Evolutionary conservation across 371 early-diverging fungal genomes (phyloP), one percentile per base, ranked within the genome.

Genomic region (Haplosporangium sp.): DNA sequence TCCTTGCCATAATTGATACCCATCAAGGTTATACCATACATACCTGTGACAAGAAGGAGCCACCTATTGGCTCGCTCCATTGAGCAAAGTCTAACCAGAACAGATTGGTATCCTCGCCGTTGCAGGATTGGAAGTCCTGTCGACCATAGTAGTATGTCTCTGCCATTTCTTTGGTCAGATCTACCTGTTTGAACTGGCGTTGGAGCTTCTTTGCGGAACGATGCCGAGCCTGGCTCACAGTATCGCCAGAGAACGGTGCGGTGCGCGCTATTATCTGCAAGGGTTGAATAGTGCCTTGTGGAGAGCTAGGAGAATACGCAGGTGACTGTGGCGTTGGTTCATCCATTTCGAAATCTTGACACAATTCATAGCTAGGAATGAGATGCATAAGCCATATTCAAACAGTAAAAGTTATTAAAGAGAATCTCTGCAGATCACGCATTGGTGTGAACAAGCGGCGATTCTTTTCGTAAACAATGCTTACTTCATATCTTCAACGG

Each of bases 51-150:
- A 84, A 59, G 69, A 86, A 84, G 9, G 61, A 70, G 8, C 64
- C 55, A 5, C 56, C 51, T 6, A 54, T 37, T 21, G 55, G 60
- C 4, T 71, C 69, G 20, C 69, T 61, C 79, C 79, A 73, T 45
- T 74, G 64, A 20, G 84, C 55, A 16, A 82, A 82, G 51, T 87
- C 86, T 46, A 86, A 65, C 89, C 88, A 89, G 54, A 87, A 87
- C 47, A 69, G 62, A 42, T 83, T 84, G 36, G 76, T 55, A 8
- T 57, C 47, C 5, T 67, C 58, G 5, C 11, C 36, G 5, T 55
- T 51, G 9, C 50, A 45, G 11, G 42, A 38, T 14, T 53, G 55
- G 55, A 66, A 51, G 53, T 82, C 62, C 60, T 74, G 56, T 48
- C 71, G 68, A 7, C 62, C 56, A 21, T 67, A 70, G 40, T 80